Evolutionary conservation across 2,329 filamentous ascomycete genomes (phyloP).

Genomic region (Cylindrodendrum hubeiense): DNA sequence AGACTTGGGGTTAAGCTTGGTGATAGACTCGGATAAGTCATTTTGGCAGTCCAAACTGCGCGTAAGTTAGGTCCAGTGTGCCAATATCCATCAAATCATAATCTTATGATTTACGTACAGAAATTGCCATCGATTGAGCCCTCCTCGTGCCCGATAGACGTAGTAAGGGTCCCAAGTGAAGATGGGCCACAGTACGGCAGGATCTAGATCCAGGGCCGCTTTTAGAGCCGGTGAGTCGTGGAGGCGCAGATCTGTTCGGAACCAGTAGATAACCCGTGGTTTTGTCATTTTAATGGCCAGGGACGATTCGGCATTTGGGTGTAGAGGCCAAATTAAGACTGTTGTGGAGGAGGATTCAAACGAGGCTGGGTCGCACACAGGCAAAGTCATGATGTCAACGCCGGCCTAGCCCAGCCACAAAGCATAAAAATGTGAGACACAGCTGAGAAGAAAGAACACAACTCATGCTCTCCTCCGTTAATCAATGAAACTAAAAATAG

Average conservation of each 20-base stretch:
- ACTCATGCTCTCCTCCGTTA: background rate
- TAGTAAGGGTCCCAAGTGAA: conserved; percentile 89
- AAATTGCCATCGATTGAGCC: conserved; percentile 81
- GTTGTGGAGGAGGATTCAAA: background rate
- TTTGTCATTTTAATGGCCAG: conserved; percentile 43
- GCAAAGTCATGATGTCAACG: conserved; percentile 46
- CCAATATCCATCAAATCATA: background rate
- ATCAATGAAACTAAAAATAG: background rate
- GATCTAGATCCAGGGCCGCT: conserved; percentile 77
- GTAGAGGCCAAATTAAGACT: background rate
- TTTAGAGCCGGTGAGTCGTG: conserved; percentile 82
- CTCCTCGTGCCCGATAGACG: conserved; percentile 78
- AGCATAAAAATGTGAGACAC: background rate
- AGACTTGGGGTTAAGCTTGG: conserved; percentile 76
- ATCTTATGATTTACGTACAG: conserved; percentile 56
- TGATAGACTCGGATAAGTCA: conserved; percentile 76
- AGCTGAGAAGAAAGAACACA: background rate
- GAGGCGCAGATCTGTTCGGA: conserved; percentile 81
- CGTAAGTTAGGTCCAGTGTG: conserved; percentile 3
- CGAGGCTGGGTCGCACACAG: conserved; percentile 1
- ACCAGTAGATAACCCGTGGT: conserved; percentile 77
- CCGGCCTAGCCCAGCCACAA: conserved; percentile 36
- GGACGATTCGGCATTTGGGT: background rate
- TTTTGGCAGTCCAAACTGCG: conserved; percentile 77
- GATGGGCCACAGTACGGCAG: conserved; percentile 77